Base-by-base conservation (phyloP, 139 green algal species). In the Zygnema cylindricum region DNA sequence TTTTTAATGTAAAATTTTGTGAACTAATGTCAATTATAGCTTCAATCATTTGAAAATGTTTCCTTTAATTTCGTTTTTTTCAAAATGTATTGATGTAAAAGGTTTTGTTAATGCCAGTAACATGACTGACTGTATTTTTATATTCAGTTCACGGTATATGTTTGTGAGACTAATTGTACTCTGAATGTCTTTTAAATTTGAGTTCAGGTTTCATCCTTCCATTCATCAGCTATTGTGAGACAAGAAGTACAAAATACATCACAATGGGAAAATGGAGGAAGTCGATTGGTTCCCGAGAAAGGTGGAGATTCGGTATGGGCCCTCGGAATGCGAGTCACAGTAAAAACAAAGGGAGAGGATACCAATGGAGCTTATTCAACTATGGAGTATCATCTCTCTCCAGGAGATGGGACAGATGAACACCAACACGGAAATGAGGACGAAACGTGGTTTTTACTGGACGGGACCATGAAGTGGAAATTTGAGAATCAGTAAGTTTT, bases 401-500 rank as follows among this genome's bases (percentile, higher is more conserved):
- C 78, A 30, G 78, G 78, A 63, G 78, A 86, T 25, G 78, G 78
- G 0, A 54, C 78, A 11, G 38, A 86, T 25, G 78, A 86, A 41
- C 78, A 86, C 39, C 38, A 77, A 41, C 78, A 86, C 78, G 32
- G 35, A 23, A 57, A 63, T 2, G 78, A 86, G 78, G 39, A 86
- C 78, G 78, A 86, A 41, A 63, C 78, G 42, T 86, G 78, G 78
- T 86, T 86, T 32, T 1, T 86, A 23, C 78, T 86, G 35, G 78
- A 86, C 38, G 78, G 78, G 2, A 35, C 76, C 21, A 30, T 86
- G 35, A 32, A 57, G 22, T 86, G 78, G 78, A 63, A 25, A 21
- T 77, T 69, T 30, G 39, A 86, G 78, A 7, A 42, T 38, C 76
- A 54, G 76, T 84, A 38, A 39, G 76, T 84, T 33, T 39, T 41